These are phyloP conservation scores for Phyllosticta paracitricarpa DNA, from an alignment of 2,329 filamentous ascomycete genomes.

Conservation along the genomic window DNA sequence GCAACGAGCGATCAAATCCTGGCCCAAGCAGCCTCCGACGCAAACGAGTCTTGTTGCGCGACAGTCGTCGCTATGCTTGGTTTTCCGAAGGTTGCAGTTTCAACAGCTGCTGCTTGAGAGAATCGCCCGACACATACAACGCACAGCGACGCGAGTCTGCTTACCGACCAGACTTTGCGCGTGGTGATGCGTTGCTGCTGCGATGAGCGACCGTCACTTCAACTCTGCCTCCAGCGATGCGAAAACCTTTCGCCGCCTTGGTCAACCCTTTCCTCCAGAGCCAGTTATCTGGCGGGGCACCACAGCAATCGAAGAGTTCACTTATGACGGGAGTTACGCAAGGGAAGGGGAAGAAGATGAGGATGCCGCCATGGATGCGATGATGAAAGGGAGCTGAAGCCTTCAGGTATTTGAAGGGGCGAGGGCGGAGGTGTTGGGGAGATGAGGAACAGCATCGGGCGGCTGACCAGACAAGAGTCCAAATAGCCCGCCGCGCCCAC, in stretches of 20 bases:
- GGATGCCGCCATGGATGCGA: not conserved
- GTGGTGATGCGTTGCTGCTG: no score
- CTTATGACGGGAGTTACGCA: slow-evolving; percentile 7
- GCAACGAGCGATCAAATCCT: slow-evolving; percentile 3
- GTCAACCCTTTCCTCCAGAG: slow-evolving; percentile 7
- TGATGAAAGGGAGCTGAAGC: slow-evolving; percentile 6
- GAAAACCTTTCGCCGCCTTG: slow-evolving; percentile 5
- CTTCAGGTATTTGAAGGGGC: slow-evolving; percentile 14
- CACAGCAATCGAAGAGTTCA: slow-evolving; percentile 10
- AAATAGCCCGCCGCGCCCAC: slow-evolving; percentile 2
- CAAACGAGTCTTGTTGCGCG: not conserved
- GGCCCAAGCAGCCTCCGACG: slow-evolving; percentile 1
- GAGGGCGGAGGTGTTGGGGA: slow-evolving; percentile 12
- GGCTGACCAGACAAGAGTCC: not conserved
- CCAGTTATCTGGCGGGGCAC: slow-evolving; percentile 12
- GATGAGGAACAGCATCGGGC: slow-evolving; percentile 12
- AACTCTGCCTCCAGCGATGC: slow-evolving; percentile 4
- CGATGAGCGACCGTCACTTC: slow-evolving; percentile 9
- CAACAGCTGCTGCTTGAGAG: no score
- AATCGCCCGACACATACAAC: no score
- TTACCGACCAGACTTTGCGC: not conserved
- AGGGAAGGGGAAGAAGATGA: not conserved
- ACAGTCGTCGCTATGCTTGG: no score
- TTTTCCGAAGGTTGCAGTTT: no score
- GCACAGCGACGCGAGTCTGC: not conserved